phyloP scores from a whole-genome alignment of 2,329 filamentous ascomycete species.

The Neocucurbitaria cava region DNA sequence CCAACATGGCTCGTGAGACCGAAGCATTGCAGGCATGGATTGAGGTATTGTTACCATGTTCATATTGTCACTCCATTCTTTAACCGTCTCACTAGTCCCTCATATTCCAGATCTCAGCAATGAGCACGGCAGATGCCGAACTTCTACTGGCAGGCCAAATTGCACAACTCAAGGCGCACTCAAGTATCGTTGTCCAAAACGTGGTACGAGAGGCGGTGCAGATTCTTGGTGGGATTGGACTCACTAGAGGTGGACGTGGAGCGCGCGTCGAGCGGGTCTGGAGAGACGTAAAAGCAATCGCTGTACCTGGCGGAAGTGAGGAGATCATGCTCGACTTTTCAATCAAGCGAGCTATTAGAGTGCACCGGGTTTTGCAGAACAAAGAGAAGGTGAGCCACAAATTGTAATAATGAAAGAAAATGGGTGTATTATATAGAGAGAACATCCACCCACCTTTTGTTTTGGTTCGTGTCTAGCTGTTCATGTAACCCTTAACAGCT shows the following conservation, averaged over 20 bases:
- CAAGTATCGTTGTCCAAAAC: neutral
- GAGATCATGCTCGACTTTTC: constrained; percentile 6
- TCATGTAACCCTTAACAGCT: too few species aligned
- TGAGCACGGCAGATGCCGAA: neutral
- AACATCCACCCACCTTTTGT: too few species aligned
- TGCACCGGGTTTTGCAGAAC: too few species aligned
- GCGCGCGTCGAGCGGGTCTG: constrained; percentile 6
- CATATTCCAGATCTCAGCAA: neutral
- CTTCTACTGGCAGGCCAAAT: neutral
- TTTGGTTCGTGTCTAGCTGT: too few species aligned
- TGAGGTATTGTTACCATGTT: neutral
- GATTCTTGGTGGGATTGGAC: constrained; percentile 2
- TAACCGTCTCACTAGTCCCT: neutral
- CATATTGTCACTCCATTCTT: neutral
- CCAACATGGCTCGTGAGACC: constrained; percentile 2
- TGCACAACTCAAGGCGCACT: constrained; percentile 2
- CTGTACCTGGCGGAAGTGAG: constrained; percentile 8
- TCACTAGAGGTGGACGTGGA: constrained; percentile 2
- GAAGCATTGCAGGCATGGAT: constrained; percentile 7
- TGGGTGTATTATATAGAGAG: too few species aligned
- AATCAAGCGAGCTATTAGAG: too few species aligned
- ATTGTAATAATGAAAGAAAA: too few species aligned
- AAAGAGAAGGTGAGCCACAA: too few species aligned
- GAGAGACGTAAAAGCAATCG: constrained; percentile 7
- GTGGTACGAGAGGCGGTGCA: constrained; percentile 3